Conservation (phyloP, 2,329 filamentous ascomycete genomes). For the Plenodomus lindquistii region DNA sequence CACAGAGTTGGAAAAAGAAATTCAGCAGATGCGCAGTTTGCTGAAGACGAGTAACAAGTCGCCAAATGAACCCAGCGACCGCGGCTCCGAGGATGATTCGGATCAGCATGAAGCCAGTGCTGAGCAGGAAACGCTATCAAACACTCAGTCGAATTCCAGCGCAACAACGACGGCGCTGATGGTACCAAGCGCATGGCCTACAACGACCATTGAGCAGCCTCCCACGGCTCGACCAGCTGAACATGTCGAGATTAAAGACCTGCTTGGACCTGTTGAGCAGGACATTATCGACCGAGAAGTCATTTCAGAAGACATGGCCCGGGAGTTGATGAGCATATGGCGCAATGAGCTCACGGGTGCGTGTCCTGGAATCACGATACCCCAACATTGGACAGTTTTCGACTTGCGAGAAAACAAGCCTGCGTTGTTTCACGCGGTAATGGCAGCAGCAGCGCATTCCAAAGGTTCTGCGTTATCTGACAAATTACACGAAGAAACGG, state of each 20-base stretch:
- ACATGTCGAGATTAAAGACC: conserved; percentile 20
- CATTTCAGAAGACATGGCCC: conserved; percentile 32
- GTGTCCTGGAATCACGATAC: conserved; percentile 37
- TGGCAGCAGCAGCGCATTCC: conserved; percentile 42
- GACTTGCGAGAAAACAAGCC: conserved; percentile 37
- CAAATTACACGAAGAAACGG: conserved; percentile 38
- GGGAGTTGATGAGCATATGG: conserved; percentile 36
- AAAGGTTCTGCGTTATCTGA: conserved; percentile 38
- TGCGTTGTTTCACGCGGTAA: conserved; percentile 41
- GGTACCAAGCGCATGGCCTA: conserved; percentile 12
- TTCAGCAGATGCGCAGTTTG: conserved; percentile 40
- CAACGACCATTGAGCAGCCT: conserved; percentile 3
- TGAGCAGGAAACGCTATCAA: conserved; percentile 20
- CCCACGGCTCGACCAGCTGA: conserved; percentile 4
- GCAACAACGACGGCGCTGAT: conserved; percentile 10
- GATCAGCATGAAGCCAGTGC: conserved; percentile 18
- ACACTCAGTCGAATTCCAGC: conserved; percentile 15
- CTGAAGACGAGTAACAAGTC: conserved; percentile 29
- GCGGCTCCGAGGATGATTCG: conserved; percentile 33
- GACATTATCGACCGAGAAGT: conserved; percentile 42
- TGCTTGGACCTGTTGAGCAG: conserved; percentile 28
- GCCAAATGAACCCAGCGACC: conserved; percentile 29
- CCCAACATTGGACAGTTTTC: conserved; percentile 35
- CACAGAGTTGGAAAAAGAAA: conserved; percentile 42
- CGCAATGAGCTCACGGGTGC: conserved; percentile 32